Percentiles rank a stretch among this genome's conserved stretches.
Conservation (phyloP, 139 green algal genomes). For the Gonium pectorale region DNA sequence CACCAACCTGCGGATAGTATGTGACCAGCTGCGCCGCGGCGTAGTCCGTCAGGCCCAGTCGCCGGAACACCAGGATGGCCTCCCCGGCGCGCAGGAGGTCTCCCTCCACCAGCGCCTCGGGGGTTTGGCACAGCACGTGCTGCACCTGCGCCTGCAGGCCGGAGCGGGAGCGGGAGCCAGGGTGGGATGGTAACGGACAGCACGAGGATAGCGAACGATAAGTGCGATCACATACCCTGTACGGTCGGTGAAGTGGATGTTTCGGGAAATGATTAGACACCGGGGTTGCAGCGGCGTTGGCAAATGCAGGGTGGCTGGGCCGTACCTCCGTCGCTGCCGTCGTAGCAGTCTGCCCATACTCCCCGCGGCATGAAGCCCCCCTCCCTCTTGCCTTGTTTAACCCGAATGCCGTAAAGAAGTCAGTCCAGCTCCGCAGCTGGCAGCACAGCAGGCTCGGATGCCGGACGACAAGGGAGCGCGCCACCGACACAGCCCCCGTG, state of each 20-base stretch:
- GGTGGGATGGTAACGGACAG: not conserved
- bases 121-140: conserved; percentile 37
- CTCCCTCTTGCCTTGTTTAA: not conserved
- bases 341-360: no score
- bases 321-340: no score
- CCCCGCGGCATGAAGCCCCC: not conserved
- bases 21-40: conserved; percentile 1
- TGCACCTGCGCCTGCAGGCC: conserved; percentile 23
- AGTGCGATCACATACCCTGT: not conserved
- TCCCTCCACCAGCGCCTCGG: conserved; percentile 5
- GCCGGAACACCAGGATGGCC: conserved; percentile 8
- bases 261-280: no score
- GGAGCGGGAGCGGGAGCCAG: not conserved
- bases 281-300: no score
- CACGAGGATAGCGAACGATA: no score
- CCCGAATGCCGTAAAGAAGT: conserved; percentile 13
- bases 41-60: not conserved
- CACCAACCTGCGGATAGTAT: not conserved
- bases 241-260: not conserved
- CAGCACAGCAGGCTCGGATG: conserved; percentile 22
- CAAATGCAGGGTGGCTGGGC: no score
- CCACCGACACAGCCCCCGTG: not conserved
- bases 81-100: conserved; percentile 16
- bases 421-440: conserved; percentile 10
- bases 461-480: not conserved